Conservation (phyloP, 805 yeast species). For the Metschnikowia cubensis region DNA sequence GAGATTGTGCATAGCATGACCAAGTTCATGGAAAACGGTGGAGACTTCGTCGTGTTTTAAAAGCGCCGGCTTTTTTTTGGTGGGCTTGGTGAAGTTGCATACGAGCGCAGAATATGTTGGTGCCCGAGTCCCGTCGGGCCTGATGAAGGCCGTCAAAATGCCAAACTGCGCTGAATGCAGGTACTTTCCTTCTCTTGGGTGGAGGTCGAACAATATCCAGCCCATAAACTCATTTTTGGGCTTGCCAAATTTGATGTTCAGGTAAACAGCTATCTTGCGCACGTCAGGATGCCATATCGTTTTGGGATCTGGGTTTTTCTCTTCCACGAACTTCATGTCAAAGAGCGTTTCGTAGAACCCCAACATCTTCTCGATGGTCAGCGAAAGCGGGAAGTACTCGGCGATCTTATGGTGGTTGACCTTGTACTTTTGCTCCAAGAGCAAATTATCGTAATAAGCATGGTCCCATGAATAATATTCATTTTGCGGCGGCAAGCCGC, state of each 20-base stretch:
- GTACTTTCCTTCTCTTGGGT: conserved; percentile 83
- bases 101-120: conserved; percentile 72
- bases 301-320: conserved; percentile 33
- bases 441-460: conserved; percentile 58
- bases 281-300: conserved; percentile 79
- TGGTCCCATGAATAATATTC: conserved; percentile 67
- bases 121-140: conserved; percentile 47
- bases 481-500: conserved; percentile 40
- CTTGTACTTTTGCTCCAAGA: conserved; percentile 63
- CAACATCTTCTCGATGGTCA: conserved; percentile 66
- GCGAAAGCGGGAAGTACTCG: conserved; percentile 73
- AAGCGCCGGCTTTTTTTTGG: conserved; percentile 64
- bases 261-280: conserved; percentile 67
- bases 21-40: conserved; percentile 85
- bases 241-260: conserved; percentile 41
- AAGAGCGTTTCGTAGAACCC: conserved; percentile 66
- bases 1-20: conserved; percentile 82
- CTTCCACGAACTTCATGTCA: conserved; percentile 61
- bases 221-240: conserved; percentile 58
- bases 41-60: conserved; percentile 75
- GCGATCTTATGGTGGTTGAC: conserved; percentile 70
- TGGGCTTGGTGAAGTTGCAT: conserved; percentile 79
- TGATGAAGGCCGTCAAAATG: conserved; percentile 54
- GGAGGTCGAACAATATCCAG: conserved; percentile 74
- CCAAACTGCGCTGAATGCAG: conserved; percentile 87